Percentiles rank a stretch among this genome's conserved stretches.
Conservation (phyloP, 2,329 filamentous ascomycete genomes). For the Metarhizium album region DNA sequence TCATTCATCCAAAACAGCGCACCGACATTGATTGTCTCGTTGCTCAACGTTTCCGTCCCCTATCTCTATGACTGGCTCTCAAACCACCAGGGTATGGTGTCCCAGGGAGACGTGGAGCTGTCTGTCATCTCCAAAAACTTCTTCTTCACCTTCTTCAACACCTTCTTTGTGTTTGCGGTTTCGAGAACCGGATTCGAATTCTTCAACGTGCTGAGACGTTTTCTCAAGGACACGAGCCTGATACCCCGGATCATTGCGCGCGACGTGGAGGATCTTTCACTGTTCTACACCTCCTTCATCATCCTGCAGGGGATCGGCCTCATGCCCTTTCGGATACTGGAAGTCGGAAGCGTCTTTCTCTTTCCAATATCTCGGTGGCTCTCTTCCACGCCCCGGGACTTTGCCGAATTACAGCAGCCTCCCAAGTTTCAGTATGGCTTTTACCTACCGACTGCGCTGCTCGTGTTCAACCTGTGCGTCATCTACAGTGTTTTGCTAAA, state of each 20-base stretch:
- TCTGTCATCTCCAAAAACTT: slow-evolving; percentile 98
- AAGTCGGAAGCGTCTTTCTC: slow-evolving; percentile 75
- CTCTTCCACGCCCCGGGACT: slow-evolving; percentile 83
- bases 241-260: slow-evolving; percentile 66
- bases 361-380: slow-evolving; percentile 71
- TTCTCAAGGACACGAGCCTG: slow-evolving; percentile 66
- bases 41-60: slow-evolving; percentile 82
- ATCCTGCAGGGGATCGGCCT: slow-evolving; percentile 89
- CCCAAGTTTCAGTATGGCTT: slow-evolving; percentile 93
- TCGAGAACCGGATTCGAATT: slow-evolving; percentile 75
- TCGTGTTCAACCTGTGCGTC: slow-evolving; percentile 89
- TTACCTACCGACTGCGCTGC: slow-evolving; percentile 81
- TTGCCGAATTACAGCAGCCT: slow-evolving; percentile 69
- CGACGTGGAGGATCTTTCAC: slow-evolving; percentile 62
- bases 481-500: slow-evolving; percentile 81
- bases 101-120: slow-evolving; percentile 85
- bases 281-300: slow-evolving; percentile 90
- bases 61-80: slow-evolving; percentile 93
- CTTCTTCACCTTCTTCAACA: slow-evolving; percentile 98
- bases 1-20: slow-evolving; percentile 79
- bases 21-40: slow-evolving; percentile 72
- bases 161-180: slow-evolving; percentile 89
- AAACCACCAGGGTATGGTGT: slow-evolving; percentile 88
- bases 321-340: slow-evolving; percentile 82
- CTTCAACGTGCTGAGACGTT: slow-evolving; percentile 58